phyloP scores from a whole-genome alignment of 257 asterid genomes.

The Verbena officinalis region DNA sequence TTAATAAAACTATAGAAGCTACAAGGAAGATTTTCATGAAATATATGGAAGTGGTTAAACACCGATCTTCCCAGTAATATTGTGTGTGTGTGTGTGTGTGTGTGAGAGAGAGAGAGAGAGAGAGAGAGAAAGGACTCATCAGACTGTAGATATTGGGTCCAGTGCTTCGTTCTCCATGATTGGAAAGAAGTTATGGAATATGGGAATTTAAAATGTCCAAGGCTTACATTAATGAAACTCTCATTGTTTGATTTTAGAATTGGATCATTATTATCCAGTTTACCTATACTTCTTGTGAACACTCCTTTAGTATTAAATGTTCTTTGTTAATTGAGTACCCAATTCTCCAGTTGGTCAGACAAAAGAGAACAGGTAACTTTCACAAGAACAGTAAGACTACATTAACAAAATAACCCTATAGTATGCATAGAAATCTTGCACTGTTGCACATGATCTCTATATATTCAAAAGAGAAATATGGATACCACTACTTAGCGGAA shows the following conservation, averaged over 20 bases:
- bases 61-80: not conserved
- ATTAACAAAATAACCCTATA: not conserved
- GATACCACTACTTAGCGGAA: not conserved
- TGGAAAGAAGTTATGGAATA: not conserved
- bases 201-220: not conserved
- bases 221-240: not conserved
- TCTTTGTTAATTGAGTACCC: not conserved
- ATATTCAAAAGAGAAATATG: not conserved
- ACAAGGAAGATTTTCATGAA: not conserved
- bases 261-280: not conserved
- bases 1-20: not conserved
- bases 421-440: not conserved
- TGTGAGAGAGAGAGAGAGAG: too few relatives aligned
- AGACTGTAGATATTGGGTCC: not conserved
- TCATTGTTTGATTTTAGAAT: not conserved
- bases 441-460: not conserved
- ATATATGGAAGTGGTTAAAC: not conserved
- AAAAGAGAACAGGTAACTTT: not conserved
- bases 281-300: not conserved
- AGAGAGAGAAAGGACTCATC: constrained; percentile 9
- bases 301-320: not conserved
- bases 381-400: not conserved
- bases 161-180: not conserved
- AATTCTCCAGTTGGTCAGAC: not conserved
- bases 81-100: too few relatives aligned